Conservation (phyloP, 805 yeast species). For the Suhomyces emberorum region DNA sequence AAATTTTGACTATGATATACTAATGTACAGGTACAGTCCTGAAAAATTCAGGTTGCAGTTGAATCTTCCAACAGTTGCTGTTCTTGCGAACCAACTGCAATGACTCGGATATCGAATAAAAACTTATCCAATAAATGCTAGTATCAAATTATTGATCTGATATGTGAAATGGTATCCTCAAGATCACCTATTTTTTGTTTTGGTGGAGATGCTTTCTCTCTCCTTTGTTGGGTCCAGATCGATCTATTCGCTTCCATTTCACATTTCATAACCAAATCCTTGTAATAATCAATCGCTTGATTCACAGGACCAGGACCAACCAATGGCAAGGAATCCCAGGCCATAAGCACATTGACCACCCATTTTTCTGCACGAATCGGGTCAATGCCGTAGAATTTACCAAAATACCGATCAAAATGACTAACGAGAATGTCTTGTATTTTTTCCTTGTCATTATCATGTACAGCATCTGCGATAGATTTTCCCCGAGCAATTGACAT, state of each 20-base stretch:
- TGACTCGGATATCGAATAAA: too few relatives aligned
- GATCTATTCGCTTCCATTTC: constrained; percentile 1
- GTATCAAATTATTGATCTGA: too few relatives aligned
- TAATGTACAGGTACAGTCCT: too few relatives aligned
- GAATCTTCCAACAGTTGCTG: too few relatives aligned
- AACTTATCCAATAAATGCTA: too few relatives aligned
- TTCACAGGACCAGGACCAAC: constrained; percentile 5
- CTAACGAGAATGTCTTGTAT: constrained; percentile 8
- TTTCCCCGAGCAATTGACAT: constrained; percentile 6
- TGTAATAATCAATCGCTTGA: constrained; percentile 9
- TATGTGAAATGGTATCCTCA: too few relatives aligned
- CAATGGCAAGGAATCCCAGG: constrained; percentile 7
- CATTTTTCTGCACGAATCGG: constrained; percentile 12
- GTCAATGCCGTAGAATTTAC: constrained; percentile 9
- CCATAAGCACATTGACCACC: constrained; percentile 10
- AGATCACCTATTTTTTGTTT: too few relatives aligned
- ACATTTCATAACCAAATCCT: constrained; percentile 2
- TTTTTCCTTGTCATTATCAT: constrained; percentile 5
- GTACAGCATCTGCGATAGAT: constrained; percentile 2
- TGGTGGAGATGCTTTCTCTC: too few relatives aligned
- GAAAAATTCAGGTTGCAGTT: too few relatives aligned
- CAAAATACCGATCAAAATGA: constrained; percentile 14
- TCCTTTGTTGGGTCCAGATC: too few relatives aligned
- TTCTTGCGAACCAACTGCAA: too few relatives aligned
- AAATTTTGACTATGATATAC: too few relatives aligned